Evolutionary conservation across 768 basidiomycete species (phyloP).

Genomic region (Serpula lacrymans): DNA sequence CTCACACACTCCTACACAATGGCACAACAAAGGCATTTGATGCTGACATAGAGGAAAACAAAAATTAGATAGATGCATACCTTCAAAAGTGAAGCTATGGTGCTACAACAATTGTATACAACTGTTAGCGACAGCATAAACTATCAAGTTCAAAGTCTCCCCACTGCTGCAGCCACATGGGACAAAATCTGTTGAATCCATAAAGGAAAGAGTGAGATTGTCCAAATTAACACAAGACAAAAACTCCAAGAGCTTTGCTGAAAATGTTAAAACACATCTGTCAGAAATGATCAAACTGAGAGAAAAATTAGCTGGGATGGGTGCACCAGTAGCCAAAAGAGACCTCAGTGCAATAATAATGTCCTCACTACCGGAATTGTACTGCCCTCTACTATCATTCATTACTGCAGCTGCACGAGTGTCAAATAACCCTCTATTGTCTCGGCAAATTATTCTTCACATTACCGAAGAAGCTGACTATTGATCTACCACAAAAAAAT

Average conservation of each 20-base stretch:
- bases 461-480: too few species aligned
- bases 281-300: background rate
- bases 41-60: background rate
- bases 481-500: too few species aligned
- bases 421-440: background rate
- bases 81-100: slow-evolving; percentile 4
- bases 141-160: slow-evolving; percentile 1
- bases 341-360: slow-evolving; percentile 9
- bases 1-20: background rate
- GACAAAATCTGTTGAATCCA: slow-evolving; percentile 2
- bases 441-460: background rate
- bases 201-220: slow-evolving; percentile 6
- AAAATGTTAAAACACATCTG: slow-evolving; percentile 4
- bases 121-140: slow-evolving; percentile 1
- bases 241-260: slow-evolving; percentile 4
- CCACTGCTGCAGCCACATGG: background rate
- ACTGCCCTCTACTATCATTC: background rate
- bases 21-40: background rate
- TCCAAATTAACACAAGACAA: slow-evolving; percentile 1
- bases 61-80: background rate
- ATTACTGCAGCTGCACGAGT: slow-evolving; percentile 1
- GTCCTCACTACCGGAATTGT: slow-evolving; percentile 1
- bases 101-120: slow-evolving; percentile 4
- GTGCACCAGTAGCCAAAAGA: background rate
- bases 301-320: slow-evolving; percentile 6